Percentiles rank a stretch among this genome's conserved stretches.
Evolutionary conservation across 306 rosid species (phyloP).

Genomic region (Begonia fuchsioides): DNA sequence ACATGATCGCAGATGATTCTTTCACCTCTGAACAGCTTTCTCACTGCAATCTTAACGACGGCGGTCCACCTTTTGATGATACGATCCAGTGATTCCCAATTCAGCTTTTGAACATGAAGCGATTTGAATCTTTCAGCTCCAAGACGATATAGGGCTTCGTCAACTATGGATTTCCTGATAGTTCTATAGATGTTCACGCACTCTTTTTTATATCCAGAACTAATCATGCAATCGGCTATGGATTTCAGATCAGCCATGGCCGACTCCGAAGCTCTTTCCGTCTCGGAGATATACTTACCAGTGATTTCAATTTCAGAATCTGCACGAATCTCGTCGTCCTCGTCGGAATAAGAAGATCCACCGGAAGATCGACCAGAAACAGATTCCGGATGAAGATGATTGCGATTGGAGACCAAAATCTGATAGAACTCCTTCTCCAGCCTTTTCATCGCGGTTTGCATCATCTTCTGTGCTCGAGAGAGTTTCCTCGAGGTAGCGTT

Average conservation of each 20-base stretch:
- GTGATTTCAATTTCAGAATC: constrained; percentile 11
- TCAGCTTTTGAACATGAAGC: constrained; percentile 23
- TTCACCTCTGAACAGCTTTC: constrained; percentile 26
- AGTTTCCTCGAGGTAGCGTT: constrained; percentile 18
- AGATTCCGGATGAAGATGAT: constrained; percentile 28
- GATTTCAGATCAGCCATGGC: constrained; percentile 31
- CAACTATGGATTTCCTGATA: constrained; percentile 26
- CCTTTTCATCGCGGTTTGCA: constrained; percentile 38
- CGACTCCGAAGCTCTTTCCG: too few relatives aligned
- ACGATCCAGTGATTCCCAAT: constrained; percentile 13
- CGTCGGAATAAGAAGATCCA: constrained; percentile 9
- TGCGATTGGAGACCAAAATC: constrained; percentile 19
- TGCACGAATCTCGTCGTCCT: constrained; percentile 7
- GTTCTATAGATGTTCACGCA: constrained; percentile 23
- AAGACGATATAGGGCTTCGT: constrained; percentile 28
- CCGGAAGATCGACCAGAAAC: constrained; percentile 15
- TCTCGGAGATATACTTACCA: constrained; percentile 3
- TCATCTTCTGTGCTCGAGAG: constrained; percentile 20
- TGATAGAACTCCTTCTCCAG: constrained; percentile 32
- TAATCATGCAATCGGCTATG: constrained; percentile 44
- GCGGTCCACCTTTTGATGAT: constrained; percentile 23
- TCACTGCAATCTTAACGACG: constrained; percentile 23
- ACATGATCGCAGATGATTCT: constrained; percentile 33
- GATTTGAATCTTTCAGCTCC: constrained; percentile 22
- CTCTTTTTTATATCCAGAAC: constrained; percentile 38